These are phyloP conservation scores for Cudoniella acicularis DNA, from an alignment of 495 filamentous ascomycete species.

Conservation along the genomic window DNA sequence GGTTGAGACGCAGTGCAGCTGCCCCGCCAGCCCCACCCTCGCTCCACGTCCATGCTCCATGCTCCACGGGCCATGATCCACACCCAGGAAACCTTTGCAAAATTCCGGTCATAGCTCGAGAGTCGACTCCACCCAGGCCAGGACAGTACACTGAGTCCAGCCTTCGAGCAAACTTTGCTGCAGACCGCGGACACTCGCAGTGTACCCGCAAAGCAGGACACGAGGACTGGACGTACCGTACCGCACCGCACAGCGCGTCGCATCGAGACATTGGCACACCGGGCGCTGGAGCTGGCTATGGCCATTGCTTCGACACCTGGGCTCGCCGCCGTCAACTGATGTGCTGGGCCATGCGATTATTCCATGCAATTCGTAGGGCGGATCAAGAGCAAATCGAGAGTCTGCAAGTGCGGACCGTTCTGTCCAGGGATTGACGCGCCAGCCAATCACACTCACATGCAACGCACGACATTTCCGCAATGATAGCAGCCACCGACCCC, in stretches of 20 bases:
- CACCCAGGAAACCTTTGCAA: too few species aligned
- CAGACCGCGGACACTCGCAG: too few species aligned
- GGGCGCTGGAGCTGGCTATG: too few species aligned
- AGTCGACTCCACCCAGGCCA: too few species aligned
- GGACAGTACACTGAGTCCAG: too few species aligned
- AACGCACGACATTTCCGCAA: not conserved
- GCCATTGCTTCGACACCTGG: not conserved
- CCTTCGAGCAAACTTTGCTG: too few species aligned
- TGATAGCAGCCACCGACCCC: not conserved
- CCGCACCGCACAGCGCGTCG: not conserved
- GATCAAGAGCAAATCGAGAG: constrained; percentile 17
- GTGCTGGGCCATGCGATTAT: not conserved
- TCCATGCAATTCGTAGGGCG: constrained; percentile 20
- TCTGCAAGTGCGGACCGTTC: constrained; percentile 18
- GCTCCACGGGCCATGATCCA: too few species aligned
- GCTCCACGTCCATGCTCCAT: too few species aligned
- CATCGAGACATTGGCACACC: not conserved
- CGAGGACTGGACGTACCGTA: too few species aligned
- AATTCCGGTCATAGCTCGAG: too few species aligned
- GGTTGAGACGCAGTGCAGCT: constrained; percentile 19
- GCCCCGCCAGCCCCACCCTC: constrained; percentile 10
- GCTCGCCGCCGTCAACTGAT: not conserved
- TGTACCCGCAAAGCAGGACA: too few species aligned
- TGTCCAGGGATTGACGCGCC: constrained; percentile 13
- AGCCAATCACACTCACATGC: not conserved